Percentiles rank a stretch among this genome's conserved stretches.
Evolutionary conservation across 2,329 filamentous ascomycete genomes (phyloP).

Genomic region (Venturia nashicola): DNA sequence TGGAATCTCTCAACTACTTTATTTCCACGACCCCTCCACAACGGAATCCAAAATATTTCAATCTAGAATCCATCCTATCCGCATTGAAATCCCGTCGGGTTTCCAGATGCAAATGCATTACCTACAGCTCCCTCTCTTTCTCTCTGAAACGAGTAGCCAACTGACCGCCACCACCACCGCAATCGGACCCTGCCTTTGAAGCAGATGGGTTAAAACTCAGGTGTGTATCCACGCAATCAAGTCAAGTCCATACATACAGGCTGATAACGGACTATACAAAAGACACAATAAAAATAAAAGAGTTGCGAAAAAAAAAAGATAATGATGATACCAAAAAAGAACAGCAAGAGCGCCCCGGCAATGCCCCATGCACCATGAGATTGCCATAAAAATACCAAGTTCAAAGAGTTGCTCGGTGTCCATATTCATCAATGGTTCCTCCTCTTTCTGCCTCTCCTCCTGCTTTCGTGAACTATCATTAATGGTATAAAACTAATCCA

Average conservation of each 20-base stretch:
- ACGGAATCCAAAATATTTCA: neutral
- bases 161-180: neutral
- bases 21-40: neutral
- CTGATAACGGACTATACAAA: neutral
- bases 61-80: neutral
- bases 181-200: neutral
- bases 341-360: neutral
- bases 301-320: neutral
- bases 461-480: neutral
- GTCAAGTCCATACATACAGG: neutral
- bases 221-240: neutral
- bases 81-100: neutral
- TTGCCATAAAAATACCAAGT: neutral
- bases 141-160: no score
- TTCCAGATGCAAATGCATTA: neutral
- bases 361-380: neutral
- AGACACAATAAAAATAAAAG: neutral
- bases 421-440: neutral
- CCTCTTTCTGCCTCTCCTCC: neutral
- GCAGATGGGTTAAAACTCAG: neutral
- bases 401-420: neutral
- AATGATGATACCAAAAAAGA: neutral
- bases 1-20: neutral
- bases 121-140: neutral
- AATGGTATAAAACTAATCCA: constrained; percentile 5